Evolutionary conservation across 1,139 yeast genomes (phyloP), one percentile per base, ranked within the genome.

Genomic region (Scheffersomyces illinoinensis): DNA sequence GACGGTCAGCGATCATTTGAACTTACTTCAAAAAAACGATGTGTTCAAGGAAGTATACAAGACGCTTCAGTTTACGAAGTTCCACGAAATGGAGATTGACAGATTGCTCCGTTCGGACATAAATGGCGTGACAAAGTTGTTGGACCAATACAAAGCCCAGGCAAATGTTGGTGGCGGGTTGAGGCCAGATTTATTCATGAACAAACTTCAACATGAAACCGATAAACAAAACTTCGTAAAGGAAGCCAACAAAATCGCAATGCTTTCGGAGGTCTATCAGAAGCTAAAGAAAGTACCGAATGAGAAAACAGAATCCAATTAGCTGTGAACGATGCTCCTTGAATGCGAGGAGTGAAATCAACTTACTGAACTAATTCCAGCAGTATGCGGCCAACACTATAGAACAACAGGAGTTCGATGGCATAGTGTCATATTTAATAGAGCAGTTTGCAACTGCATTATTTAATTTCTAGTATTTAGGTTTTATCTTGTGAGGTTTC

Each of bases 131-230:
- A 54, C 62, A 14, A 50, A 55, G 17, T 53, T 65, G 19, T 47
- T 66, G 21, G 50, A 55, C 10, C 50, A 58, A 5, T 61, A 62
- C 53, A 39, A 53, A 10, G 46, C n/a, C 20, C 49, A 58, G 8
- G 53, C 56, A n/a, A 53, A 57, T 26, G 50, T 64, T 12, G 71
- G 71, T 10, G 58, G 56, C 7, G 63, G 69, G 4, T 57, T 72
- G 48, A 58, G 69, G 54, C 68, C 71, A 5, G 81, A 77, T 61
- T 61, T 67, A 39, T 76, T 75, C 59, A 67, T 74, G 66, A 64
- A 69, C 59, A 66, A 63, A 43, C 58, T 72, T 17, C 65, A 62
- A 57, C 54, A 61, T 51, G 66, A 68, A 58, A 64, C 61, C 39
- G 62, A 64, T 56, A 62, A 63, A 26, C 71, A 60, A 57, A 48